Percentiles rank a stretch among this genome's conserved stretches.
phyloP scores from a whole-genome alignment of 306 rosid genomes.

The Pterocarpus macrocarpus region DNA sequence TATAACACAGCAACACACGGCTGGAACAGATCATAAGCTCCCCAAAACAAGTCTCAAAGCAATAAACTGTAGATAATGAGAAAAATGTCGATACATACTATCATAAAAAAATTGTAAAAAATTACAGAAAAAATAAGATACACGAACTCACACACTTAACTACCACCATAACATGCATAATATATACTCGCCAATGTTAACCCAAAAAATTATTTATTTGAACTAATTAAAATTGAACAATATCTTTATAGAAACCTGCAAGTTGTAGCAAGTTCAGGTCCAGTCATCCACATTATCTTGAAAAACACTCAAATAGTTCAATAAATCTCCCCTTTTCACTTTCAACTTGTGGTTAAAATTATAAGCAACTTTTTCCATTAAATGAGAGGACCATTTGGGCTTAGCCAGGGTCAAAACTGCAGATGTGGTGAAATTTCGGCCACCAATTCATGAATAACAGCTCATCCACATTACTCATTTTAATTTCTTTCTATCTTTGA shows the following conservation, averaged over 20 bases:
- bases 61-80: too few relatives aligned
- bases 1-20: too few relatives aligned
- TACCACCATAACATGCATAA: too few relatives aligned
- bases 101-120: too few relatives aligned
- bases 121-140: too few relatives aligned
- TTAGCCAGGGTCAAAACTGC: slow-evolving; percentile 25
- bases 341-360: slow-evolving; percentile 3
- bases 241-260: background rate
- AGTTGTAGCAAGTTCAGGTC: background rate
- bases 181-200: too few relatives aligned
- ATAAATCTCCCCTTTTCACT: background rate
- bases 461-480: slow-evolving; percentile 23
- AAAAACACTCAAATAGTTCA: background rate
- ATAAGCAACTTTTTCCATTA: background rate
- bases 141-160: too few relatives aligned
- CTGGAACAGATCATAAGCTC: too few relatives aligned
- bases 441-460: slow-evolving; percentile 40
- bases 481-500: slow-evolving; percentile 11
- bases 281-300: background rate
- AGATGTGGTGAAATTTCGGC: slow-evolving; percentile 42
- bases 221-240: background rate
- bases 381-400: slow-evolving; percentile 2
- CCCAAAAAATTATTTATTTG: too few relatives aligned
- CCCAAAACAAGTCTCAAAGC: too few relatives aligned
- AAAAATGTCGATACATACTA: too few relatives aligned